phyloP scores from a whole-genome alignment of 345 rosid genomes.

The Gossypium anomalum region DNA sequence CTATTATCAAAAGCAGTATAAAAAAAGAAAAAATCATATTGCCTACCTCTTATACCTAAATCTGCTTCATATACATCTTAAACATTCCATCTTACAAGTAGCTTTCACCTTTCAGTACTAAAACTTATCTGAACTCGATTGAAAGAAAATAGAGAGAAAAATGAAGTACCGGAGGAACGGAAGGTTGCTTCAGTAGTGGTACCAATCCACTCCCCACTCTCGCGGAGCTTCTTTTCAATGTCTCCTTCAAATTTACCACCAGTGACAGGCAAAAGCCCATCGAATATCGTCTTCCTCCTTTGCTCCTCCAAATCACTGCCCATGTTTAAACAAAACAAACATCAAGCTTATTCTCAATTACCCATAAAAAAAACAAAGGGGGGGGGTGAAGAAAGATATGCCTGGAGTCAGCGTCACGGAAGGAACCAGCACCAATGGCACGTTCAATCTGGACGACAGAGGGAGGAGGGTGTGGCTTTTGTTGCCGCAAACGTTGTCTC shows the following conservation, averaged over 20 bases:
- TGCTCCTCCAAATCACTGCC: slow-evolving; percentile 46
- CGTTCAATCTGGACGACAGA: slow-evolving; percentile 56
- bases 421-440: slow-evolving; percentile 80
- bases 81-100: no score
- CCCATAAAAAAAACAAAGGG: not conserved
- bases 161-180: slow-evolving; percentile 48
- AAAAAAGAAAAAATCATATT: not conserved
- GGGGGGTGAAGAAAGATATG: slow-evolving; percentile 5
- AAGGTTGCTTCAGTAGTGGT: slow-evolving; percentile 40
- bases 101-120: not conserved
- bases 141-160: slow-evolving; percentile 5
- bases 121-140: not conserved
- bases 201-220: slow-evolving; percentile 63
- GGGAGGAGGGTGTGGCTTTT: slow-evolving; percentile 26
- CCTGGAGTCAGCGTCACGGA: slow-evolving; percentile 61
- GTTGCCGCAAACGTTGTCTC: slow-evolving; percentile 15
- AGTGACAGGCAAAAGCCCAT: slow-evolving; percentile 44
- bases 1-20: no score
- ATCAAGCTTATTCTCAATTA: not conserved
- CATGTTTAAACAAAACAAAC: not conserved
- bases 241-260: slow-evolving; percentile 44
- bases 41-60: not conserved
- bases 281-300: slow-evolving; percentile 36
- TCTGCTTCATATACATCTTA: no score
- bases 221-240: slow-evolving; percentile 61